Conservation (phyloP, 2,329 filamentous ascomycete genomes). For the Aquanectria penicillioides region DNA sequence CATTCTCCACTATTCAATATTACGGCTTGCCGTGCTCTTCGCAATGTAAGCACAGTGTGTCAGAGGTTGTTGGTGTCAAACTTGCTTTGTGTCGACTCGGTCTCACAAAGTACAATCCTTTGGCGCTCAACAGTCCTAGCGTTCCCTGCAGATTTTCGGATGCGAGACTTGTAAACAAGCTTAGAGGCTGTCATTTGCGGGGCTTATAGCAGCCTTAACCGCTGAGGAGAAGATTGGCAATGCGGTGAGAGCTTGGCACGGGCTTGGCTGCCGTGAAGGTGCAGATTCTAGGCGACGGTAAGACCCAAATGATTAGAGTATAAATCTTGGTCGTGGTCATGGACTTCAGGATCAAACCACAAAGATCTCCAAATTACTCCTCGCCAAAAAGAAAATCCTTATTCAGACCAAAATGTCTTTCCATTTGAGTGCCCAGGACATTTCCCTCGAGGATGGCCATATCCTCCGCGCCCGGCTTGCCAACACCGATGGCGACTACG, state of each 20-base stretch:
- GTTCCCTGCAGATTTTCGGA: no score
- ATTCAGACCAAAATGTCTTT: constrained; percentile 50
- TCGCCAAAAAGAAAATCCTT: not conserved
- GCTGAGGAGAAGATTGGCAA: not conserved
- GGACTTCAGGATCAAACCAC: no score
- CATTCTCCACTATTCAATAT: no score
- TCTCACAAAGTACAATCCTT: no score
- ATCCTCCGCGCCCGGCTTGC: constrained; percentile 56
- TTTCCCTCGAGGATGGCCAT: constrained; percentile 60
- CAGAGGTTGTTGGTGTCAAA: no score
- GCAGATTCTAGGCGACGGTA: not conserved
- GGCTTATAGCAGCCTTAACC: no score
- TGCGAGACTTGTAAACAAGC: no score
- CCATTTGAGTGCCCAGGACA: constrained; percentile 57
- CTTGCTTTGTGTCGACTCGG: no score
- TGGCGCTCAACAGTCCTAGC: no score
- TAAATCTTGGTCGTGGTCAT: not conserved
- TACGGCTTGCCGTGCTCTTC: no score
- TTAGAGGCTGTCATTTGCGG: no score
- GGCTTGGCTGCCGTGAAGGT: not conserved
- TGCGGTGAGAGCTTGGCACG: constrained; percentile 9
- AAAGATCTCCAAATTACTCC: not conserved
- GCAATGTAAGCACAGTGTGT: no score
- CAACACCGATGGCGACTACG: constrained; percentile 53
- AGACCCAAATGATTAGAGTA: not conserved